Conservation (phyloP, 805 yeast species). For the Torulaspora maleeae region DNA sequence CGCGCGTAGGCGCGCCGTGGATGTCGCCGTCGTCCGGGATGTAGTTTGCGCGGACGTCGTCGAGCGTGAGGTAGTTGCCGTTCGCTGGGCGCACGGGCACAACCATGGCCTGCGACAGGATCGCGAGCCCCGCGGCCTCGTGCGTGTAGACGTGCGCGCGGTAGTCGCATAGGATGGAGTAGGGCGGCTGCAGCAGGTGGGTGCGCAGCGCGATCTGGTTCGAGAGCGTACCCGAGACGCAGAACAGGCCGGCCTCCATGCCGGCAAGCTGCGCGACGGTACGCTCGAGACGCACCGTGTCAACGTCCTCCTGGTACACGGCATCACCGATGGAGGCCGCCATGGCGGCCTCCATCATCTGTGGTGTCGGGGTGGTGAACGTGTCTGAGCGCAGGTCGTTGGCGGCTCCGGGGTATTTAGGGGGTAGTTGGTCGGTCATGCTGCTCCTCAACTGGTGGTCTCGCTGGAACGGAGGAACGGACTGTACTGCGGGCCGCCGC, state of each 20-base stretch:
- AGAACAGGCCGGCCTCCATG: conserved; percentile 73
- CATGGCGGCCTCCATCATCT: conserved; percentile 60
- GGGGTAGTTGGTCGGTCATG: conserved; percentile 25
- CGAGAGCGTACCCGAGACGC: conserved; percentile 86
- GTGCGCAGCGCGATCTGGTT: conserved; percentile 82
- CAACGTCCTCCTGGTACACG: conserved; percentile 79
- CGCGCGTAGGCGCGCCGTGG: conserved; percentile 82
- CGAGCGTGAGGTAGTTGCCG: conserved; percentile 71
- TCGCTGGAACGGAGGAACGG: background rate
- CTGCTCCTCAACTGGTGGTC: background rate
- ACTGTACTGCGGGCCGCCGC: too few relatives aligned
- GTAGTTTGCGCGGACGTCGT: conserved; percentile 62
- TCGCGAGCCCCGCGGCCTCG: conserved; percentile 91
- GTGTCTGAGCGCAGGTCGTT: conserved; percentile 75
- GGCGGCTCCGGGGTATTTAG: conserved; percentile 30
- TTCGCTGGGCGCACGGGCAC: conserved; percentile 74
- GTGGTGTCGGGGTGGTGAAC: conserved; percentile 77
- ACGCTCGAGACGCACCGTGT: conserved; percentile 59
- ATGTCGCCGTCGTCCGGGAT: conserved; percentile 75
- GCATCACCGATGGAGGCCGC: conserved; percentile 72
- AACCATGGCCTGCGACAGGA: conserved; percentile 88
- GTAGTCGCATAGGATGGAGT: conserved; percentile 78
- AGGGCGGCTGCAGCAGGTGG: conserved; percentile 66
- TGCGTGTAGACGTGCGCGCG: conserved; percentile 77
- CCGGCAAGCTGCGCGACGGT: conserved; percentile 67